These are phyloP conservation scores for Botrytis medusae DNA, from an alignment of 2,329 filamentous ascomycete genomes.

Conservation along the genomic window DNA sequence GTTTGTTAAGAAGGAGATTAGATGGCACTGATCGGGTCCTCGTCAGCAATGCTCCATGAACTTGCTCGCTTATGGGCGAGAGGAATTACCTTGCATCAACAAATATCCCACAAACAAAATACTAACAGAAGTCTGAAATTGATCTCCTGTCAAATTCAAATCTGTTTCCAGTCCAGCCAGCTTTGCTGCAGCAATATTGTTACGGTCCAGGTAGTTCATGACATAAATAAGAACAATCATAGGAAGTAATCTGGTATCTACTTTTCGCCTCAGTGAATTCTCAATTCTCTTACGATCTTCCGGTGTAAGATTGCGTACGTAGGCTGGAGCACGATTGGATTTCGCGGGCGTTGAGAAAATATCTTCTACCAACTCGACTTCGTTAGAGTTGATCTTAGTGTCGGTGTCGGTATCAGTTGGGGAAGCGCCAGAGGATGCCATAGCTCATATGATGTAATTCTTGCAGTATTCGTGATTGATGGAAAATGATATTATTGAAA, in stretches of 20 bases:
- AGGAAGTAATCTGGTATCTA: conserved; percentile 64
- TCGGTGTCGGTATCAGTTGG: neutral
- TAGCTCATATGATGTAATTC: neutral
- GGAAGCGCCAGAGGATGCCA: neutral
- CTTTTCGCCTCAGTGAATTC: conserved; percentile 58
- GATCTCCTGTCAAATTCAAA: conserved; percentile 42
- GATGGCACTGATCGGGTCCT: conserved; percentile 42
- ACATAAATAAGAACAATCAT: conserved; percentile 71
- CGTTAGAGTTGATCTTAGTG: conserved; percentile 12
- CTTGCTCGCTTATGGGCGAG: neutral
- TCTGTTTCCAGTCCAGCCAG: conserved; percentile 51
- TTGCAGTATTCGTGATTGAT: neutral
- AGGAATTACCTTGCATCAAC: conserved; percentile 40
- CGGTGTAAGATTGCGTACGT: conserved; percentile 47
- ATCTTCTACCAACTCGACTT: conserved; percentile 23
- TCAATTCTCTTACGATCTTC: conserved; percentile 55
- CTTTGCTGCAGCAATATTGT: conserved; percentile 57
- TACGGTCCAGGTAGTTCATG: conserved; percentile 63
- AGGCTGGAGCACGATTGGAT: conserved; percentile 28
- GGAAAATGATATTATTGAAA: neutral
- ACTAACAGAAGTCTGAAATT: conserved; percentile 47
- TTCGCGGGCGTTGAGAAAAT: conserved; percentile 8
- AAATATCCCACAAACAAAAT: conserved; percentile 45
- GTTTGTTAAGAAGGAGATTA: conserved; percentile 51
- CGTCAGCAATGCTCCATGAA: neutral